Base-by-base conservation (phyloP, 78 protist genomes). In the Dictyostelium brefeldianum region DNA sequence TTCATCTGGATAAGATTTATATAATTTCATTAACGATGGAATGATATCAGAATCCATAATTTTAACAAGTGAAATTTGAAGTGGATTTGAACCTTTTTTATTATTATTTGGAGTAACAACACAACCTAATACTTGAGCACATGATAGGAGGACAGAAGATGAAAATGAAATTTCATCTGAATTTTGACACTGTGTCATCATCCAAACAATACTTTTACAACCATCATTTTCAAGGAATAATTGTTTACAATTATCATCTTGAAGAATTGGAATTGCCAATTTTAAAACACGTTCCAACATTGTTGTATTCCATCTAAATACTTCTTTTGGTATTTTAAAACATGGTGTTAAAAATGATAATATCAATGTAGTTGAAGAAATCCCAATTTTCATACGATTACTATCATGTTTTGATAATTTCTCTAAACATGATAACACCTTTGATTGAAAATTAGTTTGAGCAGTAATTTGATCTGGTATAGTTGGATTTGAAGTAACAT, bases 101-200 rank as follows among this genome's bases (percentile, higher is more conserved):
- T 36, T 36, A 36, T n/a, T n/a, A n/a, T n/a, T n/a, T 47, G 92
- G 84, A 20, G 92, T 65, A 0, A 87, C 92, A 18, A 87, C 69
- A 4, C 64, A 77, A 29, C 92, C 83, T 0, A 87, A 12, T 9
- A 87, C 83, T 15, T 87, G 92, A n/a, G 92, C 92, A 64, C 92
- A 87, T 18, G 92, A 87, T 20, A 87, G 31, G 43, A 74, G 20
- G 6, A 87, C 54, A 1, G 51, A 17, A 7, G 92, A 57, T 14
- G 83, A 43, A 25, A 87, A 87, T 20, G 20, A 65, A 36, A 36
- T 36, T 36, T 36, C 43, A 17, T 85, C 92, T 5, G 81, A 75
- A 36, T 36, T 36, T 14, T 12, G 10, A 51, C 15, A 8, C 14
- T 65, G 41, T n/a, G 67, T 71, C 22, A 87, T 67, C 92, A 87